phyloP scores from a whole-genome alignment of 768 basidiomycete genomes.

The Russula compacta region DNA sequence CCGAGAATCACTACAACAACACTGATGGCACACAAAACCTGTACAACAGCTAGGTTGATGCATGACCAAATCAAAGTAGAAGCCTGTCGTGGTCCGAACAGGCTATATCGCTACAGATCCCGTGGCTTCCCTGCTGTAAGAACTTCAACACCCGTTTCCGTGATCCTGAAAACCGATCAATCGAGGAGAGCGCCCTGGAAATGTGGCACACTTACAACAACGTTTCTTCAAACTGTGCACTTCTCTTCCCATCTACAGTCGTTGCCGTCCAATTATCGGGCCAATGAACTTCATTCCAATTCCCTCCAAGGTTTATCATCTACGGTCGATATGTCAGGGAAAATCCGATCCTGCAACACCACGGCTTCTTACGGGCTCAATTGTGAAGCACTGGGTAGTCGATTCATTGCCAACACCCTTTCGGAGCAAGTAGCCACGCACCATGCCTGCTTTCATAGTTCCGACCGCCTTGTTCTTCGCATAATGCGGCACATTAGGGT shows the following conservation, averaged over 20 bases:
- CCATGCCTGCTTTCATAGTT: conserved; percentile 91
- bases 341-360: not conserved
- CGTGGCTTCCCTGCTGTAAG: conserved; percentile 52
- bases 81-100: conserved; percentile 9
- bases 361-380: conserved; percentile 54
- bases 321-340: conserved; percentile 28
- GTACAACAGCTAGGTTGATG: conserved; percentile 5
- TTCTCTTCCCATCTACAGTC: conserved; percentile 81
- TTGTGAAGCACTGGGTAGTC: conserved; percentile 45
- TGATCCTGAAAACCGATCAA: conserved; percentile 49
- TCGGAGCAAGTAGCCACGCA: conserved; percentile 35
- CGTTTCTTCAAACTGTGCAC: conserved; percentile 98
- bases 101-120: conserved; percentile 24
- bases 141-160: conserved; percentile 83
- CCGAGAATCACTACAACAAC: conserved; percentile 7
- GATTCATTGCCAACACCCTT: conserved; percentile 1
- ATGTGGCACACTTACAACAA: conserved; percentile 55
- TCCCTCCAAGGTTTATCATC: conserved; percentile 88
- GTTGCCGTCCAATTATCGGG: conserved; percentile 96
- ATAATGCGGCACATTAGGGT: conserved; percentile 90
- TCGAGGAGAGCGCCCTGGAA: conserved; percentile 5
- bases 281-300: conserved; percentile 77
- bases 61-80: conserved; percentile 12
- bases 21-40: conserved; percentile 4
- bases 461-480: conserved; percentile 91